Percentiles rank a stretch among this genome's conserved stretches.
phyloP scores from a whole-genome alignment of 768 basidiomycete genomes.

The Suillus subaureus region DNA sequence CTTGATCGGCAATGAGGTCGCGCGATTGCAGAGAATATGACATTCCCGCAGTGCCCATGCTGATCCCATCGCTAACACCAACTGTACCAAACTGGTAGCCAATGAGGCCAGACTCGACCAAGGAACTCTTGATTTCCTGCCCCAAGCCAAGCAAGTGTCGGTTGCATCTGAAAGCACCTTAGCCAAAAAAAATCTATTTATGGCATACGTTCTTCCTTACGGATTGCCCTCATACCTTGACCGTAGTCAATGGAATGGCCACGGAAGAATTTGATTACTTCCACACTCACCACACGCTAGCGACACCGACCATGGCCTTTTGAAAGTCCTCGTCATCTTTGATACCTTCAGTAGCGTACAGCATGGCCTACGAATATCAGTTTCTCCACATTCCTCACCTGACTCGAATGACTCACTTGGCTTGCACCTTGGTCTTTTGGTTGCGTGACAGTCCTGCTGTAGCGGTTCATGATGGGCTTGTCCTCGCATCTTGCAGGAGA shows the following conservation, averaged over 20 bases:
- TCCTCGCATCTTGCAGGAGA: slow-evolving; percentile 42
- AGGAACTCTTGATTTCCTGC: slow-evolving; percentile 81
- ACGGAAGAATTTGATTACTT: slow-evolving; percentile 13
- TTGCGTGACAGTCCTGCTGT: slow-evolving; percentile 83
- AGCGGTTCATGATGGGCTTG: slow-evolving; percentile 57
- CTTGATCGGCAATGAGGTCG: slow-evolving; percentile 96
- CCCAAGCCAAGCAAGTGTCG: slow-evolving; percentile 90
- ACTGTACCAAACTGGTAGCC: slow-evolving; percentile 98
- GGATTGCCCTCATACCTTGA: slow-evolving; percentile 98
- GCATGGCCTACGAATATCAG: slow-evolving; percentile 73
- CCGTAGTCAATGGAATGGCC: slow-evolving; percentile 16
- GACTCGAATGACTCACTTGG: slow-evolving; percentile 53
- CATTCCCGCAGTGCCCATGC: slow-evolving; percentile 96
- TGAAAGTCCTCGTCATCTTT: slow-evolving; percentile 79
- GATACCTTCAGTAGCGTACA: slow-evolving; percentile 97
- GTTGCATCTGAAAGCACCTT: slow-evolving; percentile 74
- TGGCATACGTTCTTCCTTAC: slow-evolving; percentile 48
- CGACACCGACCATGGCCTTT: slow-evolving; percentile 97
- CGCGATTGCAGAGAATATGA: slow-evolving; percentile 95
- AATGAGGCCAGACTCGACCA: slow-evolving; percentile 69
- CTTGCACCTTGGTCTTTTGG: slow-evolving; percentile 95
- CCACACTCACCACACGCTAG: slow-evolving; percentile 84
- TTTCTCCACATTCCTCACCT: slow-evolving; percentile 4
- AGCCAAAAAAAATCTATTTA: slow-evolving; percentile 1
- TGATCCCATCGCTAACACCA: slow-evolving; percentile 98